Evolutionary conservation across 345 rosid genomes (phyloP).

Genomic region (Mangifera indica): DNA sequence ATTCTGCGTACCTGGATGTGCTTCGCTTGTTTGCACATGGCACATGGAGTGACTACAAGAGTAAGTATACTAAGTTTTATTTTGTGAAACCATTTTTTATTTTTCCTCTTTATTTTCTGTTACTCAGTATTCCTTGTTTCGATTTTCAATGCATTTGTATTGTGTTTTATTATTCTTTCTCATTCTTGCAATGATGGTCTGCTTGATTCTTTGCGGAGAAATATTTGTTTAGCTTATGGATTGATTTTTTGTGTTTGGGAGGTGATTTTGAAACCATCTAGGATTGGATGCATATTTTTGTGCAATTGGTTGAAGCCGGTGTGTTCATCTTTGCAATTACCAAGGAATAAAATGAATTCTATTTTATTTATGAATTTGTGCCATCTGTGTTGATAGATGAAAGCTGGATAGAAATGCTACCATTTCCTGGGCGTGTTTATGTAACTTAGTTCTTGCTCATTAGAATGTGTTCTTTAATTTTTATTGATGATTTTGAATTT

Average conservation of each 20-base stretch:
- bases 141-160: not conserved
- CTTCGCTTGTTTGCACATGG: constrained; percentile 90
- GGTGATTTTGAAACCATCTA: not conserved
- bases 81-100: not conserved
- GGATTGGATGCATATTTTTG: not conserved
- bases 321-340: no score
- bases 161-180: not conserved
- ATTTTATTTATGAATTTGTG: no score
- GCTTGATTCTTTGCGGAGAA: not conserved
- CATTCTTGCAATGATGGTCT: not conserved
- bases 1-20: constrained; percentile 51
- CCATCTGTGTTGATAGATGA: no score
- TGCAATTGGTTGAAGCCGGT: no score
- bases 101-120: not conserved
- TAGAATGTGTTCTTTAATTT: no score
- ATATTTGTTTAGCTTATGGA: not conserved
- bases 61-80: constrained; percentile 35
- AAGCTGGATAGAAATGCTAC: no score
- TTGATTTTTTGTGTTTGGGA: not conserved
- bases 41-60: constrained; percentile 90
- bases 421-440: no score
- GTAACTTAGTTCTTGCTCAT: no score
- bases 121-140: not conserved
- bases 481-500: no score
- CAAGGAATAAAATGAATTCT: no score